Percentiles rank a stretch among this genome's conserved stretches.
phyloP scores from a whole-genome alignment of 2,329 filamentous ascomycete genomes.

The Grosmannia penicillata region DNA sequence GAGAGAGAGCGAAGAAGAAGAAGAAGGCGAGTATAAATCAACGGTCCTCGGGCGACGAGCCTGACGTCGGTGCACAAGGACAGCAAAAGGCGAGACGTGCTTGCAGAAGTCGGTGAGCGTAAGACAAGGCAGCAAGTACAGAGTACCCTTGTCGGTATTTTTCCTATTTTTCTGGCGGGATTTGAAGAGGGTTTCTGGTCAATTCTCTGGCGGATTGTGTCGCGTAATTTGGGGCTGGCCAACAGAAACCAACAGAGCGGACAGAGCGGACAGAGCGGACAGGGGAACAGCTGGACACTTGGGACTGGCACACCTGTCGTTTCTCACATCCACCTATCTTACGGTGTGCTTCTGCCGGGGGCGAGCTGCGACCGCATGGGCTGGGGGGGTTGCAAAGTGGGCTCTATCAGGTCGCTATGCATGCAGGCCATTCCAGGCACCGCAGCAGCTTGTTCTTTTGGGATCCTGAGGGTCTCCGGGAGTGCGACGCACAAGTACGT shows the following conservation, averaged over 20 bases:
- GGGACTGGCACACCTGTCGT: not conserved
- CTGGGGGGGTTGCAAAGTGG: not conserved
- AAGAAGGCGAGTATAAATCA: not conserved
- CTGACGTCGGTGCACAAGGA: too few relatives aligned
- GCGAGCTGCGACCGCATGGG: not conserved
- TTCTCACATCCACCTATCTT: too few relatives aligned
- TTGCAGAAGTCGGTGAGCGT: constrained; percentile 18
- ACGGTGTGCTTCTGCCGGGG: constrained; percentile 1
- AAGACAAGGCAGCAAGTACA: constrained; percentile 13
- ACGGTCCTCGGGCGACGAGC: too few relatives aligned
- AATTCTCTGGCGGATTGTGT: too few relatives aligned
- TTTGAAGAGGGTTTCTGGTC: too few relatives aligned
- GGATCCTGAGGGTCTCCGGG: too few relatives aligned
- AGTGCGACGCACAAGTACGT: too few relatives aligned
- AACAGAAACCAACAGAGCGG: too few relatives aligned
- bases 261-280: too few relatives aligned
- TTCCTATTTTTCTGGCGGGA: not conserved
- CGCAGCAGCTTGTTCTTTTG: too few relatives aligned
- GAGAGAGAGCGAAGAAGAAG: not conserved
- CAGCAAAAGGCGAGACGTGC: not conserved
- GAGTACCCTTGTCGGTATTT: constrained; percentile 1
- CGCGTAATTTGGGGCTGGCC: too few relatives aligned
- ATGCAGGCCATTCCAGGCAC: too few relatives aligned
- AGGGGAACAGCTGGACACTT: not conserved
- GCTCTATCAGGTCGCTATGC: not conserved